Conservation (phyloP, 345 rosid species). For the Camelina sativa region DNA sequence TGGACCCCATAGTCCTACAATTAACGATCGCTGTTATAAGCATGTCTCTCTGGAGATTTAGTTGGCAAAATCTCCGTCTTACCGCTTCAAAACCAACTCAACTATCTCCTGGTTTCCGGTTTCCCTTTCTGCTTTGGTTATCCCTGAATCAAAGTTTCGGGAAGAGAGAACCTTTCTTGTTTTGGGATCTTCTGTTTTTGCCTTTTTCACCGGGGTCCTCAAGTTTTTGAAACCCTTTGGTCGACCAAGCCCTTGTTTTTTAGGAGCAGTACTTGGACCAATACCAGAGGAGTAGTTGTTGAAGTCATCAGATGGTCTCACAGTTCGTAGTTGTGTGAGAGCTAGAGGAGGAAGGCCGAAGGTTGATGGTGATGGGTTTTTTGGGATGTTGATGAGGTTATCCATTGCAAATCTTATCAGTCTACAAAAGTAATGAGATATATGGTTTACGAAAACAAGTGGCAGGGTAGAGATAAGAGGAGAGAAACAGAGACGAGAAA, state of each 20-base stretch:
- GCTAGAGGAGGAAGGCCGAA: no score
- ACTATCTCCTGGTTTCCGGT: slow-evolving; percentile 55
- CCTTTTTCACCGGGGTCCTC: not conserved
- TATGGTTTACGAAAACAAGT: no score
- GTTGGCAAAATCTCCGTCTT: slow-evolving; percentile 56
- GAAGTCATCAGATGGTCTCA: not conserved
- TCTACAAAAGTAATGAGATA: no score
- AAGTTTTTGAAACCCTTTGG: slow-evolving; percentile 3
- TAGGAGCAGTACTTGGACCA: not conserved
- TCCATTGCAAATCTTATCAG: not conserved
- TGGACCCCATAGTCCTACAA: slow-evolving; percentile 54
- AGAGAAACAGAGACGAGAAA: no score
- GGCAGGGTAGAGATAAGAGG: no score
- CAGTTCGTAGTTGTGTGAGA: no score
- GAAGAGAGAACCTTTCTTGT: not conserved
- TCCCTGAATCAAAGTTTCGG: slow-evolving; percentile 25
- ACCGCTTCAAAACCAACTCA: slow-evolving; percentile 44
- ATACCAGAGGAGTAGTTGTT: not conserved
- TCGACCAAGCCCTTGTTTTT: slow-evolving; percentile 15
- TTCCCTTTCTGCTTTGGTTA: slow-evolving; percentile 30
- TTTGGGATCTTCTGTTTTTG: not conserved
- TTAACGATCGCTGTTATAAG: slow-evolving; percentile 37
- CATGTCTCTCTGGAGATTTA: slow-evolving; percentile 43
- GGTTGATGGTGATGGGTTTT: no score
- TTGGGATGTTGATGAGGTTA: no score